Percentiles rank a stretch among this genome's conserved stretches.
phyloP scores from a whole-genome alignment of 768 basidiomycete species.

The Phanerodontia chrysosporium region DNA sequence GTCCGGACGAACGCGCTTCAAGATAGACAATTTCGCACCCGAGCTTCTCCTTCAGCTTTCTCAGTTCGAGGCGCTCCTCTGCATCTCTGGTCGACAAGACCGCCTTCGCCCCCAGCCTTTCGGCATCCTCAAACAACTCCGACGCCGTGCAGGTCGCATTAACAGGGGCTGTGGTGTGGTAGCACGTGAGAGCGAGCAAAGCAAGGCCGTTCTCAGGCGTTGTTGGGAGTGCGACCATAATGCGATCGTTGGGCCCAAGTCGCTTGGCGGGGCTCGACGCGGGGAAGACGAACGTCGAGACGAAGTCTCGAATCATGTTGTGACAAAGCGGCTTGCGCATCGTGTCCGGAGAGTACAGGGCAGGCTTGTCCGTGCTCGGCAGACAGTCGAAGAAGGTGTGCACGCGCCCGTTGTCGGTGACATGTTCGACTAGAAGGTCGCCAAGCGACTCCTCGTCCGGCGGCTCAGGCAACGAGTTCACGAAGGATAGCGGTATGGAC shows the following conservation, averaged over 20 bases:
- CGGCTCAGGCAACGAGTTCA: constrained; percentile 24
- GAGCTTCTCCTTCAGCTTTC: constrained; percentile 29
- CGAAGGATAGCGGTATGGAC: constrained; percentile 23
- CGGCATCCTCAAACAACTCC: constrained; percentile 41
- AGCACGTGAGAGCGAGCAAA: constrained; percentile 37
- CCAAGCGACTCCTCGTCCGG: constrained; percentile 32
- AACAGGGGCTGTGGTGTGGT: constrained; percentile 45
- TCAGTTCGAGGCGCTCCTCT: constrained; percentile 34
- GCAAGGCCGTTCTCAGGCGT: constrained; percentile 45
- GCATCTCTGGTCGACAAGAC: constrained; percentile 40
- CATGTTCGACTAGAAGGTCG: constrained; percentile 29
- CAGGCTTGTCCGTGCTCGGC: constrained; percentile 29
- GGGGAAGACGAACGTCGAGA: constrained; percentile 37
- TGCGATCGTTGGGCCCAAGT: constrained; percentile 40
- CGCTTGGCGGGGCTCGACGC: constrained; percentile 25
- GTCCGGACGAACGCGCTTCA: constrained; percentile 5
- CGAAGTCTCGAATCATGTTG: constrained; percentile 32
- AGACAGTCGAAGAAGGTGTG: constrained; percentile 39
- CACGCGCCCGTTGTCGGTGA: constrained; percentile 29
- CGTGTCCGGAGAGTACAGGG: constrained; percentile 36
- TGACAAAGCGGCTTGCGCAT: constrained; percentile 34
- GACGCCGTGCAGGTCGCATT: constrained; percentile 42
- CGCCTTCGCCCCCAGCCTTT: constrained; percentile 34
- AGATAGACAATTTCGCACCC: constrained; percentile 35
- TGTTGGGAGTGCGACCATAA: constrained; percentile 42